Evolutionary conservation across 768 basidiomycete species (phyloP), one percentile per base, ranked within the genome.

Genomic region (Rhizopogon sp.): DNA sequence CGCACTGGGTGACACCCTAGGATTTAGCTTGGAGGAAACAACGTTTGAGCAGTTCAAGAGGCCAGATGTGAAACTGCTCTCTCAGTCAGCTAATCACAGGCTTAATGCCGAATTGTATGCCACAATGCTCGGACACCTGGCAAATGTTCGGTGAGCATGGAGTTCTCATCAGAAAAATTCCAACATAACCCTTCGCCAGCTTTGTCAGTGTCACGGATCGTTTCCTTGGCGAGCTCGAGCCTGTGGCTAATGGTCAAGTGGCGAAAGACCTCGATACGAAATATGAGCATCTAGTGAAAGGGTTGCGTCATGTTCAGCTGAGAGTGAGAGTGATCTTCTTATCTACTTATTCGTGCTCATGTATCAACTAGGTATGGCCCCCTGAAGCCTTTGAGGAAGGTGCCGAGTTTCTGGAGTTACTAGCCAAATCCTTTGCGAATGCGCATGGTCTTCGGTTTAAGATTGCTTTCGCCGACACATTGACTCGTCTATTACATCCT

Each of bases 191-290:
- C 37, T 22, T 44, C 40, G 16, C 6, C 54, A 92, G 93, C 51
- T 98, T 98, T 62, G 77, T 88, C 60, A 94, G 87, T 56, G 90
- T 98, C n/a, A 93, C 91, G 3, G 93, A 97, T 70, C 83, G 92
- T 0, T 98, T 95, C 67, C 70, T 94, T 50, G 78, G 79, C 1
- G 94, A 95, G 62, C 75, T 98, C 35, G 76, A 75, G 5, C 90
- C 90, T 29, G 77, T 93, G 7, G 80, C 84, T 14, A 77, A 79
- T n/a, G 86, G 84, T 1, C 87, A 89, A 54, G 82, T 92, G 5
- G 77, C 84, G 0, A 93, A 90, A 64, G 94, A 95, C 58, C 72
- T 77, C 40, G 93, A 95, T 60, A 80, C 81, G 58, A 88, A 82
- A 63, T 91, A 87, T 56, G 95, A 97, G 69, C 88, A 88, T 67